Percentiles rank a stretch among this genome's conserved stretches.
These are phyloP conservation scores for Ustulina deusta DNA, from an alignment of 2,329 filamentous ascomycete species.

Conservation along the genomic window DNA sequence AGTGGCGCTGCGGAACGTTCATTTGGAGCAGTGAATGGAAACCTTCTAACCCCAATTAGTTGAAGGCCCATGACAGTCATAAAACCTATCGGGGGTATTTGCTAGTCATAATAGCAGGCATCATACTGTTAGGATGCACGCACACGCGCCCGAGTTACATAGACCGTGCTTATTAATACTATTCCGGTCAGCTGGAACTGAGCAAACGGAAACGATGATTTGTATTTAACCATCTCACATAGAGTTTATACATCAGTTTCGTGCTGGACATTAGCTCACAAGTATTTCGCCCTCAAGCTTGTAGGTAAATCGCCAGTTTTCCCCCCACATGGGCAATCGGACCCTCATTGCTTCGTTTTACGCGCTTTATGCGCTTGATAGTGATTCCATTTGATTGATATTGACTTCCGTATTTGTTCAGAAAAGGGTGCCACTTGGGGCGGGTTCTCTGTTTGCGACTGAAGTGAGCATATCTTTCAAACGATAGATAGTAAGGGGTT, in stretches of 20 bases:
- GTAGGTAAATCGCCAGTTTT: not conserved
- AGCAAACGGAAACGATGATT: not conserved
- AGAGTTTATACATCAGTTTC: not conserved
- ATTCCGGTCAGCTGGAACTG: not conserved
- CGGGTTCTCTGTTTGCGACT: no score
- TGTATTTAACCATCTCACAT: not conserved
- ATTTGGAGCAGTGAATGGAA: conserved; percentile 75
- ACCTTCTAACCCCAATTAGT: conserved; percentile 21
- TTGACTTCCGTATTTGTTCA: no score
- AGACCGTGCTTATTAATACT: not conserved
- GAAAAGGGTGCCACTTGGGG: no score
- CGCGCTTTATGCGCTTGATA: not conserved
- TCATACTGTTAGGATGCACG: not conserved
- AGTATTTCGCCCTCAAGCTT: not conserved
- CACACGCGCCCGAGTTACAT: not conserved
- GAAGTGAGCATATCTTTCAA: no score
- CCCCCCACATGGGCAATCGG: not conserved
- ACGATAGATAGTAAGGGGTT: no score
- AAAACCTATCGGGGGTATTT: not conserved
- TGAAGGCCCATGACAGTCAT: not conserved
- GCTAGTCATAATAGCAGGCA: not conserved
- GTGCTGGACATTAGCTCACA: not conserved
- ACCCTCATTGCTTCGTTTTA: not conserved
- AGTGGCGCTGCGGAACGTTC: conserved; percentile 91
- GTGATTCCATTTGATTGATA: not conserved